A percentile compares a stretch with the other conserved stretches of the same genome.
These are phyloP conservation scores for Spergularia bocconei DNA, from an alignment of 148 eudicot genomes.

Conservation along the genomic window DNA sequence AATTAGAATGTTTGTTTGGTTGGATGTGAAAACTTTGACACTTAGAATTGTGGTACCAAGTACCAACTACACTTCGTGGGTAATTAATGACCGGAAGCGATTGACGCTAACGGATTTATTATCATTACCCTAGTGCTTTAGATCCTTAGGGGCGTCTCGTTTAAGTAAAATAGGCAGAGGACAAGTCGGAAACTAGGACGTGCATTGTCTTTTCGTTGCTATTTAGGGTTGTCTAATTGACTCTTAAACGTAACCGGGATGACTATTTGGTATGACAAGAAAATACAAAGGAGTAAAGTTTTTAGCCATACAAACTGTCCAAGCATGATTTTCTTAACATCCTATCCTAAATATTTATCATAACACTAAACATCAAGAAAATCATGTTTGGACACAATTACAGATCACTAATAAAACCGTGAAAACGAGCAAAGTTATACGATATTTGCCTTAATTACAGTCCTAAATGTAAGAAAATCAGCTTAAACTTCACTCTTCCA, in stretches of 20 bases:
- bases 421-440: constrained; percentile 4
- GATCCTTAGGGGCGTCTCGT: no score
- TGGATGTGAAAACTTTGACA: not conserved
- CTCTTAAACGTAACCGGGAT: no score
- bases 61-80: not conserved
- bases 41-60: not conserved
- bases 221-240: no score
- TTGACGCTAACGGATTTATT: no score
- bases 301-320: constrained; percentile 15
- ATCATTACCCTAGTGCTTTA: no score
- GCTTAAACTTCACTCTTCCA: not conserved
- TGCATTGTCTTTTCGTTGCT: no score
- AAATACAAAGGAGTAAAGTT: no score
- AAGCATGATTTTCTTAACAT: constrained; percentile 20
- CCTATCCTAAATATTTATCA: not conserved
- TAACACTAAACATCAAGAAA: constrained; percentile 11
- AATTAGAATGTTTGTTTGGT: constrained; percentile 19
- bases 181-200: no score
- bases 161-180: no score
- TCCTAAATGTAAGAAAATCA: constrained; percentile 18
- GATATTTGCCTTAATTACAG: constrained; percentile 24
- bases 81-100: not conserved
- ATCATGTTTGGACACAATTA: constrained; percentile 28
- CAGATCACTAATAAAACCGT: not conserved
- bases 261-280: no score